Base-by-base conservation (phyloP, 2,329 filamentous ascomycete genomes). In the Blastomyces gilchristii region DNA sequence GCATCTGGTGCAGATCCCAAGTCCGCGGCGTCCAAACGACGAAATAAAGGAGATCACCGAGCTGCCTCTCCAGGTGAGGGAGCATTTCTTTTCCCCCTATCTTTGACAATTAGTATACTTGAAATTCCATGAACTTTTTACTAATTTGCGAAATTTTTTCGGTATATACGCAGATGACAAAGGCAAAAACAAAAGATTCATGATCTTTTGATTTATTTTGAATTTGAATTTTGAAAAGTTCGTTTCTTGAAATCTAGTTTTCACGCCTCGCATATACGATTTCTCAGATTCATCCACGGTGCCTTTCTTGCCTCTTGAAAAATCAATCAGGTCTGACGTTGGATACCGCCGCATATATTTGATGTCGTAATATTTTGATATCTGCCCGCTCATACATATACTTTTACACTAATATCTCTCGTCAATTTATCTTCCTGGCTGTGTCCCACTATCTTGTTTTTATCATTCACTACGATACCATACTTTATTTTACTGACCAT, bases 1-100 rank as follows among this genome's bases (percentile, higher is more conserved):
- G 89, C 92, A 5, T 82, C 83, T 4, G 85, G 84, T 3, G 79
- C 70, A 3, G 72, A 74, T 63, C 74, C 75, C 39, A 68, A 66
- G 12, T 68, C 68, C 57, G 70, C 68, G 39, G 69, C 69, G 34
- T 68, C 68, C 34, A 57, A 57, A 2, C 37, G 37, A 12, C 54
- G 54, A 34, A 25, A 41, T 34, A 45, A 59, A 31, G 41, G 22
- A n/a, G 4, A 14, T 18, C 39, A 49, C 22, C 41, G 14, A 2
- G n/a, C 45, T 34, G 41, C 16, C 1, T 45, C 41, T 31, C 41
- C 39, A 59, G 57, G 57, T 59, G 41, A 59, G 57, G 37, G 37
- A 39, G 9, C 9, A 39, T 39, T 39, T 39, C 37, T 39, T 39
- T 39, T 22, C n/a, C 9, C 9, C 8, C 37, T 12, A 39, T 39